A percentile compares a stretch with the other conserved stretches of the same genome.
Conservation (phyloP, 352 stramenopile genomes). For the Pythium diclinum region DNA sequence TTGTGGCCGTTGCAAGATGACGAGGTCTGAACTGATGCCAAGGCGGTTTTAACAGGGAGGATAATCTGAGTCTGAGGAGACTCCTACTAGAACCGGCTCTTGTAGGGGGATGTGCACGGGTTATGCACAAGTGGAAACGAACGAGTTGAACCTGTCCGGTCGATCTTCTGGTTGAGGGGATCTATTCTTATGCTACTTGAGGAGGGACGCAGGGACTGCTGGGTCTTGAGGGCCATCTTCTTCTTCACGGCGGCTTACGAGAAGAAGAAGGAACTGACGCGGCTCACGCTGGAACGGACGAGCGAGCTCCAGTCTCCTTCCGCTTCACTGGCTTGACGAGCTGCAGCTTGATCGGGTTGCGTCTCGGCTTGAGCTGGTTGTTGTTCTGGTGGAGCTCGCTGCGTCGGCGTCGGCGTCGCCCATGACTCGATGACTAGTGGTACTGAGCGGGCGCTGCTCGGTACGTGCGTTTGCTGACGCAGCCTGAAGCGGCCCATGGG, state of each 20-base stretch:
- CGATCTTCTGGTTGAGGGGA: background rate
- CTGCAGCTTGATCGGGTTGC: background rate
- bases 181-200: background rate
- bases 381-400: background rate
- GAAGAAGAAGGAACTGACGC: background rate
- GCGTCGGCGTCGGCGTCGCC: background rate
- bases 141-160: background rate
- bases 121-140: constrained; percentile 1
- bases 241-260: background rate
- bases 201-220: background rate
- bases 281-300: background rate
- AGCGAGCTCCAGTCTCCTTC: background rate
- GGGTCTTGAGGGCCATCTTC: background rate
- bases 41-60: background rate
- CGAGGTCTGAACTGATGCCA: background rate
- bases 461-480: background rate
- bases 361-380: background rate
- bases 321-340: background rate
- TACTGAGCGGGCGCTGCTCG: background rate
- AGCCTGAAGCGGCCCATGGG: background rate
- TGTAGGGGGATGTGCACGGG: background rate
- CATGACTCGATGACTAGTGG: background rate
- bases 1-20: background rate
- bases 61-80: background rate
- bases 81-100: background rate